phyloP scores from a whole-genome alignment of 2,329 filamentous ascomycete genomes.

The Sclerotinia trifoliorum region DNA sequence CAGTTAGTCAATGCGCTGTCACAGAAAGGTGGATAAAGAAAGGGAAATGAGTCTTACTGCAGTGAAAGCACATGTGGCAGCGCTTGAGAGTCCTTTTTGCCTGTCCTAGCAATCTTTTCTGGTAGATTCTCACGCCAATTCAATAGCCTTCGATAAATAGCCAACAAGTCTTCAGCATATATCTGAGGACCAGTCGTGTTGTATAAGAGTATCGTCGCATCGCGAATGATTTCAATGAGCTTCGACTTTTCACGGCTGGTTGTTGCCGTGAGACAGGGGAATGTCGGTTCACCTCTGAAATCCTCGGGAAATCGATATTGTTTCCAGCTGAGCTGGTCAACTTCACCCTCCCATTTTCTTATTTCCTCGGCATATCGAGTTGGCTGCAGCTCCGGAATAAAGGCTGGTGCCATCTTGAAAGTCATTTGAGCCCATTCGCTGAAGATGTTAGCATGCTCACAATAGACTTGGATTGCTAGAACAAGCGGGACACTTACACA shows the following conservation, averaged over 20 bases:
- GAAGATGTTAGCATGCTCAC: constrained; percentile 29
- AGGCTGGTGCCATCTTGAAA: constrained; percentile 33
- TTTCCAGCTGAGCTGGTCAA: constrained; percentile 35
- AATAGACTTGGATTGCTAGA: background rate
- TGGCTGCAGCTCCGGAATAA: constrained; percentile 19
- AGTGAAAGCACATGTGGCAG: constrained; percentile 40
- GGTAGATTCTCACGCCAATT: constrained; percentile 38
- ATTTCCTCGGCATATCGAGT: constrained; percentile 19
- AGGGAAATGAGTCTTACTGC: constrained; percentile 35
- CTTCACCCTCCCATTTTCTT: constrained; percentile 18
- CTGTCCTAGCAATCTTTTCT: constrained; percentile 29
- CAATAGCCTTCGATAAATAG: constrained; percentile 36
- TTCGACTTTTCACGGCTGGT: constrained; percentile 39
- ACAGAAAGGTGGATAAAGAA: background rate
- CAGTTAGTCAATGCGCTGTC: constrained; percentile 24
- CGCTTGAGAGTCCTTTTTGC: constrained; percentile 28
- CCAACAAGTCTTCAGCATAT: constrained; percentile 31
- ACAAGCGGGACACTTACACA: constrained; percentile 35
- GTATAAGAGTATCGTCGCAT: constrained; percentile 36
- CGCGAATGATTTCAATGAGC: constrained; percentile 35
- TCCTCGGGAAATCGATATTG: constrained; percentile 32
- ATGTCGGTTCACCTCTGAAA: constrained; percentile 25
- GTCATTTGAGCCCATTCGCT: constrained; percentile 42
- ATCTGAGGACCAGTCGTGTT: constrained; percentile 25
- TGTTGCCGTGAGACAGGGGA: constrained; percentile 35